Evolutionary conservation across 116 monocot genomes (phyloP).

Genomic region (Iris pallida): DNA sequence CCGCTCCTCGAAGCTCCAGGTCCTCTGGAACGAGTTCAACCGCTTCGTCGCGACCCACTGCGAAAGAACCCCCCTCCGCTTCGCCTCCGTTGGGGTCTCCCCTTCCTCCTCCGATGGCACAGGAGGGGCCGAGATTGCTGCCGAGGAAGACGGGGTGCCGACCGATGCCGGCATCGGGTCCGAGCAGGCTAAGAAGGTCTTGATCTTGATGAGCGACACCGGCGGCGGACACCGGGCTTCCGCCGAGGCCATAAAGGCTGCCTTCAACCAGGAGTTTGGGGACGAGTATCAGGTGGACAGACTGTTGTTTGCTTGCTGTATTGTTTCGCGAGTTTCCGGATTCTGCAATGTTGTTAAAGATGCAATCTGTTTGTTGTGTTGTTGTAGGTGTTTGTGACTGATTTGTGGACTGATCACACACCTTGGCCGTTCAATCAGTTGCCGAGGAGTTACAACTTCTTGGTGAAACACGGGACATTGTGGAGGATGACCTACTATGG

Average conservation of each 20-base stretch:
- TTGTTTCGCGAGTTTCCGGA: no score
- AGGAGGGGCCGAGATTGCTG: not conserved
- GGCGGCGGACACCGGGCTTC: constrained; percentile 12
- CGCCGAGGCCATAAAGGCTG: constrained; percentile 58
- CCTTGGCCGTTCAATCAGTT: constrained; percentile 99
- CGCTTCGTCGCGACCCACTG: no score
- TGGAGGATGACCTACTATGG: constrained; percentile 98
- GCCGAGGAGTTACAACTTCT: constrained; percentile 92
- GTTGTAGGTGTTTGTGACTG: constrained; percentile 85
- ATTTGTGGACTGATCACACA: constrained; percentile 97
- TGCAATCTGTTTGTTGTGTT: no score
- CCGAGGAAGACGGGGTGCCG: constrained; percentile 9
- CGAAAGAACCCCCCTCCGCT: not conserved
- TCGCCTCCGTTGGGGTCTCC: not conserved
- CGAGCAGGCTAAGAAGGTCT: constrained; percentile 8
- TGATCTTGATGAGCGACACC: constrained; percentile 10
- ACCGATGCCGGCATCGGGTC: constrained; percentile 15
- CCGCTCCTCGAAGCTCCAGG: constrained; percentile 8
- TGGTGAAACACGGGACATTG: constrained; percentile 90
- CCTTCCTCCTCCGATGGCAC: not conserved
- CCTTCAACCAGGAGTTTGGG: constrained; percentile 68
- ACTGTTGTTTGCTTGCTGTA: not conserved
- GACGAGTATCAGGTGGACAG: constrained; percentile 66
- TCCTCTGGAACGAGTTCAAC: no score
- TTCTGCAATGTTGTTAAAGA: no score